These are phyloP conservation scores for Verticillium nonalfalfae DNA, from an alignment of 2,329 filamentous ascomycete genomes.

Conservation along the genomic window DNA sequence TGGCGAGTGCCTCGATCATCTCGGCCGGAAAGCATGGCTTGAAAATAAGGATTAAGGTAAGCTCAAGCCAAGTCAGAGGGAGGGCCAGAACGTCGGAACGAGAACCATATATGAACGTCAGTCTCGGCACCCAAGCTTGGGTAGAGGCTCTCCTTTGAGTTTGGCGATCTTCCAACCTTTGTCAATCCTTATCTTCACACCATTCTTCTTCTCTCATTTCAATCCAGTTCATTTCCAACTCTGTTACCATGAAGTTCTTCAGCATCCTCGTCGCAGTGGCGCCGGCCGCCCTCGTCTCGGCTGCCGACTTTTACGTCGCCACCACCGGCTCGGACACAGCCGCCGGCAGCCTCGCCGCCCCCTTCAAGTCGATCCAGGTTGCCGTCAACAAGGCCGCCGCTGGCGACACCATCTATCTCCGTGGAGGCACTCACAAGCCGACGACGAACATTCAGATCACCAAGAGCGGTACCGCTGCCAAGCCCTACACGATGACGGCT, in stretches of 20 bases:
- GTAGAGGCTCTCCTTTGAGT: no score
- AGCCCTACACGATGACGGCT: slow-evolving; percentile 32
- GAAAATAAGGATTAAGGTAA: background rate
- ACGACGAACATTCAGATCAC: slow-evolving; percentile 40
- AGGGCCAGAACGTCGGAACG: background rate
- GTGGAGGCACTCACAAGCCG: slow-evolving; percentile 29
- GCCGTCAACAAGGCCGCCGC: slow-evolving; percentile 37
- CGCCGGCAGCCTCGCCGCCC: slow-evolving; percentile 29
- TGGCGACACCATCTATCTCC: slow-evolving; percentile 31
- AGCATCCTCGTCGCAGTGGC: background rate
- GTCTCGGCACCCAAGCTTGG: background rate
- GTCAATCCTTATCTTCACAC: background rate
- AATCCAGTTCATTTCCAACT: background rate
- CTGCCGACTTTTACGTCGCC: slow-evolving; percentile 36
- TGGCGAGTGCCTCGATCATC: background rate
- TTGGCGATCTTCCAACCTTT: background rate
- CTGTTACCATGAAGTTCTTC: slow-evolving; percentile 1
- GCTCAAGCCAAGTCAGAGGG: background rate
- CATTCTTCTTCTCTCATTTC: background rate
- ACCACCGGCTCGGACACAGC: slow-evolving; percentile 31
- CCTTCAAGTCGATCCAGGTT: slow-evolving; percentile 37
- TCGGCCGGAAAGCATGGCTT: background rate
- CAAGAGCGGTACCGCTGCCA: slow-evolving; percentile 30
- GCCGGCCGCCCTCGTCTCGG: slow-evolving; percentile 6
- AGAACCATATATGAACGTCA: background rate